phyloP scores from a whole-genome alignment of 345 rosid species.

The Adansonia digitata region DNA sequence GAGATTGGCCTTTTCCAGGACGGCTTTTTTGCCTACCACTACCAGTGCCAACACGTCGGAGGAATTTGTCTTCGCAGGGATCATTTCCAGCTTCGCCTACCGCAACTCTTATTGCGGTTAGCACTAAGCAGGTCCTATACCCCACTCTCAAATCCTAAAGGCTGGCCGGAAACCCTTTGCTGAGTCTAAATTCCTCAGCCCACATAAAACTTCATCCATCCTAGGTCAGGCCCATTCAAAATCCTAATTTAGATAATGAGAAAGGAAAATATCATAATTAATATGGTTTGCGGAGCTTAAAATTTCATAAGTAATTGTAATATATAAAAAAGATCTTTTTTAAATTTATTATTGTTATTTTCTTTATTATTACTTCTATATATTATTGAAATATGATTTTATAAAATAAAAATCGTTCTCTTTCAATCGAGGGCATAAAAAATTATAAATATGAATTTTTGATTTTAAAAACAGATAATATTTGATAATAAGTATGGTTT shows the following conservation, averaged over 20 bases:
- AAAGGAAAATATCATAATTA: no score
- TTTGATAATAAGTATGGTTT: no score
- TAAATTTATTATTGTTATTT: no score
- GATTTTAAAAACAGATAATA: no score
- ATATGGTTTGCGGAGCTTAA: no score
- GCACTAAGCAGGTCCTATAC: neutral
- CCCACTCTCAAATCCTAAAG: neutral
- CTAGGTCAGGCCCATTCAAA: neutral
- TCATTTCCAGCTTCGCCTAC: neutral
- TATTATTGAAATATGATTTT: no score
- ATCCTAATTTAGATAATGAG: neutral
- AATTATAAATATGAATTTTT: no score
- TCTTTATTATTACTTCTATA: no score
- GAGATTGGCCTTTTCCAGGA: neutral
- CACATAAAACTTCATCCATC: neutral
- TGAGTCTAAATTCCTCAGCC: neutral
- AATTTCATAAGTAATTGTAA: no score
- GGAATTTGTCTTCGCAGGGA: neutral
- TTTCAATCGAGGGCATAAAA: no score
- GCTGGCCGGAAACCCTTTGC: neutral
- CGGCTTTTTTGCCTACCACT: conserved; percentile 9
- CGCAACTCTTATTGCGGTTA: neutral
- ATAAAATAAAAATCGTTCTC: no score
- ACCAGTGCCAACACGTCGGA: neutral
- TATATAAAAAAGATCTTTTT: no score